Evolutionary conservation across 306 rosid species (phyloP).

Genomic region (Phaseolus lunatus): DNA sequence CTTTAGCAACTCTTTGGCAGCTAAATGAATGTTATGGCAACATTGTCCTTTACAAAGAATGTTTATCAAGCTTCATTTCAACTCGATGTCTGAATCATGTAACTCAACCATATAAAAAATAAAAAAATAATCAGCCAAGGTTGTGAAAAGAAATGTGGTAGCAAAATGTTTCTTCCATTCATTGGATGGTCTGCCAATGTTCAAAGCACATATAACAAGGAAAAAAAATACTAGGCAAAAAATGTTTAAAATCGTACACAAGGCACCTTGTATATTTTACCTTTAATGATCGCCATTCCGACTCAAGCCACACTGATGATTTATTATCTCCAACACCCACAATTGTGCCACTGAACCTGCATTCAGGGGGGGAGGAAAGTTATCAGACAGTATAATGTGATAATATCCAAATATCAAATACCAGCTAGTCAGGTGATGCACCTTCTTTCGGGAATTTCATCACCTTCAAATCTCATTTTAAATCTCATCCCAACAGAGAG

Average conservation of each 20-base stretch:
- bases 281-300: constrained; percentile 22
- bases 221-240: constrained; percentile 3
- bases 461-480: constrained; percentile 25
- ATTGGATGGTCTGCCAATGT: not conserved
- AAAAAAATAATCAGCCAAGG: not conserved
- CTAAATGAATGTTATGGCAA: constrained; percentile 11
- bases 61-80: constrained; percentile 2
- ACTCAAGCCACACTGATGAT: constrained; percentile 1
- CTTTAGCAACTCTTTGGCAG: constrained; percentile 1
- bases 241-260: not conserved
- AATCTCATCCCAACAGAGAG: constrained; percentile 37
- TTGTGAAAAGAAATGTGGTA: not conserved
- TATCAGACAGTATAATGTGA: not conserved
- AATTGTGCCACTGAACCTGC: constrained; percentile 32
- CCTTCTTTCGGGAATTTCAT: constrained; percentile 31
- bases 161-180: not conserved
- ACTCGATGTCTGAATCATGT: not conserved
- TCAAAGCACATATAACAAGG: not conserved
- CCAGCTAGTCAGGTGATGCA: constrained; percentile 14
- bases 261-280: not conserved
- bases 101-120: constrained; percentile 12
- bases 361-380: not conserved
- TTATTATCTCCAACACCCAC: constrained; percentile 29
- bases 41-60: not conserved
- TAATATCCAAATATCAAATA: not conserved